Evolutionary conservation across 1,284 basidiomycete species (phyloP).

Genomic region (Ustilago trichophora): DNA sequence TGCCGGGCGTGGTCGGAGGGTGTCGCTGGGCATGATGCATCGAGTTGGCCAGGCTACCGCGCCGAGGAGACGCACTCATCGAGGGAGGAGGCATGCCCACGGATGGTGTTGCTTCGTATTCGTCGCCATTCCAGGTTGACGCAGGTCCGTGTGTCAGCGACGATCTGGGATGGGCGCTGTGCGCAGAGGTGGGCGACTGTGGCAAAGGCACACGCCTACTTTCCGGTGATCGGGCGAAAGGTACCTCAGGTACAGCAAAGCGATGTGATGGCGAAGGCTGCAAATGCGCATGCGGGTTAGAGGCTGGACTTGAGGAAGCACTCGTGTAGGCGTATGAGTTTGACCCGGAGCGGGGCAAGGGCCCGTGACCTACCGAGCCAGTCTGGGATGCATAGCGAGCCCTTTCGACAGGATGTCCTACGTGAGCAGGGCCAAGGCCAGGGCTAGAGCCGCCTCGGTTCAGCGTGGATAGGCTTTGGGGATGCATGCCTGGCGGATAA

Average conservation of each 20-base stretch:
- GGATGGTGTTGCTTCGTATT: conserved; percentile 6
- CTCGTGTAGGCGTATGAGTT: conserved; percentile 22
- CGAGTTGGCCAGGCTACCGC: conserved; percentile 15
- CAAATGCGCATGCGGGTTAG: conserved; percentile 18
- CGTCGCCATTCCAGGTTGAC: conserved; percentile 11
- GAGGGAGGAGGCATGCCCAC: conserved; percentile 36
- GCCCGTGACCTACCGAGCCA: conserved; percentile 9
- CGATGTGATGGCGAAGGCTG: conserved; percentile 47
- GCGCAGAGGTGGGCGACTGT: conserved; percentile 16
- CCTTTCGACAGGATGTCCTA: conserved; percentile 14
- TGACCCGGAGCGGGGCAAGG: conserved; percentile 22
- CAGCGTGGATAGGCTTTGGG: conserved; percentile 11
- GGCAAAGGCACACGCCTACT: conserved; percentile 29
- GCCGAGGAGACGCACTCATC: conserved; percentile 20
- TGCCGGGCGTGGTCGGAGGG: conserved; percentile 13
- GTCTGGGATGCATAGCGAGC: conserved; percentile 18
- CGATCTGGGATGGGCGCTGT: conserved; percentile 6
- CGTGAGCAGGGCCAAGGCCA: conserved; percentile 13
- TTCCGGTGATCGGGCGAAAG: conserved; percentile 36
- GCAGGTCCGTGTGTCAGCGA: not conserved
- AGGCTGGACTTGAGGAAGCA: conserved; percentile 38
- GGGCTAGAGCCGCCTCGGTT: conserved; percentile 38
- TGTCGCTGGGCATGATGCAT: conserved; percentile 3
- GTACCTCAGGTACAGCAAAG: conserved; percentile 41
- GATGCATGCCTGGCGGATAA: conserved; percentile 16